phyloP scores from a whole-genome alignment of 2,329 filamentous ascomycete genomes.

The Microsporum ferrugineum region DNA sequence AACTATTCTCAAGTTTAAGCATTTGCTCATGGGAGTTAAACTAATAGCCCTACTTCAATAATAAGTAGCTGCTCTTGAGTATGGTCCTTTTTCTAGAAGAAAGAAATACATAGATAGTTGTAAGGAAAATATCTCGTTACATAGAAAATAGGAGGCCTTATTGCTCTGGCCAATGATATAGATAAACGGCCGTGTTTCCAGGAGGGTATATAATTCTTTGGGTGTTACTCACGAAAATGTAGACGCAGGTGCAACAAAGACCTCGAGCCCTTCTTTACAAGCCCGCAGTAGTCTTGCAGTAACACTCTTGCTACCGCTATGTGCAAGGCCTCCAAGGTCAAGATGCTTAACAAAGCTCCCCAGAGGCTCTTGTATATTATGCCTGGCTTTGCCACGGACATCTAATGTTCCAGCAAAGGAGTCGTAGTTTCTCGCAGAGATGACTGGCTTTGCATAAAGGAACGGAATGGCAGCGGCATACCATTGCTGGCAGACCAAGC shows the following conservation, averaged over 20 bases:
- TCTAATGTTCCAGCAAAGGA: conserved; percentile 39
- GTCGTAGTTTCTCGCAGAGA: conserved; percentile 43
- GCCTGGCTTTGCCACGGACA: conserved; percentile 1
- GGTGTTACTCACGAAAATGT: conserved; percentile 41
- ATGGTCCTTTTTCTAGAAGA: background rate
- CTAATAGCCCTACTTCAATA: background rate
- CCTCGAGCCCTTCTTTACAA: conserved; percentile 41
- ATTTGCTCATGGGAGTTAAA: conserved; percentile 1
- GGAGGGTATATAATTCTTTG: background rate
- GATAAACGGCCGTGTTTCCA: background rate
- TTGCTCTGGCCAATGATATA: background rate
- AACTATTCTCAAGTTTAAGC: background rate
- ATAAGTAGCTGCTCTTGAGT: background rate
- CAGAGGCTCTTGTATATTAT: conserved; percentile 40
- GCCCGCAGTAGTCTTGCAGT: conserved; percentile 47
- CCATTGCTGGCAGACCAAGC: conserved; percentile 46
- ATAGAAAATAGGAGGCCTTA: background rate
- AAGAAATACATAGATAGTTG: background rate
- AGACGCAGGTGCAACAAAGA: conserved; percentile 48
- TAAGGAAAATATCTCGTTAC: background rate
- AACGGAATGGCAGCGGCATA: conserved; percentile 41
- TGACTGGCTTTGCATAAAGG: conserved; percentile 43
- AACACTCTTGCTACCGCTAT: conserved; percentile 47
- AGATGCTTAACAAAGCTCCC: conserved; percentile 40
- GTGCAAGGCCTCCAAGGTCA: conserved; percentile 45